Evolutionary conservation across 1,139 yeast genomes (phyloP).

Genomic region (Hansenula anomala): DNA sequence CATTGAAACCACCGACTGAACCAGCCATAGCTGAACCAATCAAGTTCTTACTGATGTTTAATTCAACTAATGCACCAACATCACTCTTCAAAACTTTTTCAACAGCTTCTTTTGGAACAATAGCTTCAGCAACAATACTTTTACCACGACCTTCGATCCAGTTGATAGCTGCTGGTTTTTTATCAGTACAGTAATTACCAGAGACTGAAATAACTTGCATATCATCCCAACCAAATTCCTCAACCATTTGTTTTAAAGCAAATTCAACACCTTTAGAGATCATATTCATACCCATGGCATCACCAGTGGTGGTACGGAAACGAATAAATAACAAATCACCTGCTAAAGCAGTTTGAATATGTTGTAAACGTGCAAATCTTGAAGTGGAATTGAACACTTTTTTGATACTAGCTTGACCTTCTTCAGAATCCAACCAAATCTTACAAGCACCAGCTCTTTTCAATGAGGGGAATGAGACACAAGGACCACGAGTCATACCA

Average conservation of each 20-base stretch:
- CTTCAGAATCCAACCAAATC: conserved; percentile 93
- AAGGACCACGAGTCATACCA: conserved; percentile 99
- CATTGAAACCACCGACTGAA: conserved; percentile 94
- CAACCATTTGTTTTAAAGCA: conserved; percentile 78
- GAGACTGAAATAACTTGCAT: conserved; percentile 91
- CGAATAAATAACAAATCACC: conserved; percentile 86
- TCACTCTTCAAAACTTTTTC: conserved; percentile 80
- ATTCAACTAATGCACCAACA: conserved; percentile 86
- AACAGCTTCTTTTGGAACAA: conserved; percentile 79
- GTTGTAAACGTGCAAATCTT: conserved; percentile 91
- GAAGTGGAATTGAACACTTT: conserved; percentile 95
- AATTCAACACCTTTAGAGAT: conserved; percentile 96
- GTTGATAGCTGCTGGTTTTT: conserved; percentile 95
- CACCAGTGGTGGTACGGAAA: conserved; percentile 97
- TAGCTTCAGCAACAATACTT: conserved; percentile 96
- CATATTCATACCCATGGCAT: conserved; percentile 99
- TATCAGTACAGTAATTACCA: conserved; percentile 97
- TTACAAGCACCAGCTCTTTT: conserved; percentile 92
- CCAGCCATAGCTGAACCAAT: conserved; percentile 99
- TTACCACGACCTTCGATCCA: conserved; percentile 99
- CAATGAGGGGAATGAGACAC: conserved; percentile 82
- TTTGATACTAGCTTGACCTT: conserved; percentile 77
- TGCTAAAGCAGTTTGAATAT: conserved; percentile 91
- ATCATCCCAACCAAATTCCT: conserved; percentile 88
- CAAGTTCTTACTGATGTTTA: conserved; percentile 83